Evolutionary conservation across 2,329 filamentous ascomycete genomes (phyloP).

Genomic region (Epichloe elymi): DNA sequence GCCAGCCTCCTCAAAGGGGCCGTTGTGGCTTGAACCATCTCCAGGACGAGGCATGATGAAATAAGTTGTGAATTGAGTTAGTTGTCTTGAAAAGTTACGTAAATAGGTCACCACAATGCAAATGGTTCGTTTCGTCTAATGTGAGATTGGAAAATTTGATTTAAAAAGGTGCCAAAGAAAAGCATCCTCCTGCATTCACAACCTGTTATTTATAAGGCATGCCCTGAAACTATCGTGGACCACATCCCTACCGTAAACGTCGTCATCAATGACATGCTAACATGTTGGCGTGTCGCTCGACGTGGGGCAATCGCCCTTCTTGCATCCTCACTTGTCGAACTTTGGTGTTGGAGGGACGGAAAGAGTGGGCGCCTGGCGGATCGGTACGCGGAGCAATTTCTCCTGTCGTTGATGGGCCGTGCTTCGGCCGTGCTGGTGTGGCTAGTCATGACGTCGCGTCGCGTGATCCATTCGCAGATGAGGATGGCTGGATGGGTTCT

Average conservation of each 20-base stretch:
- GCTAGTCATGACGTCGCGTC: neutral
- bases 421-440: neutral
- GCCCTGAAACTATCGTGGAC: no score
- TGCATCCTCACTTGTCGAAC: neutral
- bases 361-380: neutral
- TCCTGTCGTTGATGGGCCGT: neutral
- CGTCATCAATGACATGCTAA: neutral
- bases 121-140: no score
- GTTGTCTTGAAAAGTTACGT: no score
- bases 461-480: neutral
- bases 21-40: constrained; percentile 35
- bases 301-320: neutral
- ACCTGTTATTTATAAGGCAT: no score
- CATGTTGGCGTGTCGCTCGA: neutral
- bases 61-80: neutral
- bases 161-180: no score
- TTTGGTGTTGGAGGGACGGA: neutral
- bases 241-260: neutral
- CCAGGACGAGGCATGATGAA: constrained; percentile 36
- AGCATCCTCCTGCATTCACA: no score
- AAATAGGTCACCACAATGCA: no score
- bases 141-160: no score
- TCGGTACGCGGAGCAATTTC: neutral
- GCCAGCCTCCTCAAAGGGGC: constrained; percentile 24
- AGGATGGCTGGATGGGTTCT: neutral